These are phyloP conservation scores for Ramalina intermedia DNA, from an alignment of 495 filamentous ascomycete genomes.

Conservation along the genomic window DNA sequence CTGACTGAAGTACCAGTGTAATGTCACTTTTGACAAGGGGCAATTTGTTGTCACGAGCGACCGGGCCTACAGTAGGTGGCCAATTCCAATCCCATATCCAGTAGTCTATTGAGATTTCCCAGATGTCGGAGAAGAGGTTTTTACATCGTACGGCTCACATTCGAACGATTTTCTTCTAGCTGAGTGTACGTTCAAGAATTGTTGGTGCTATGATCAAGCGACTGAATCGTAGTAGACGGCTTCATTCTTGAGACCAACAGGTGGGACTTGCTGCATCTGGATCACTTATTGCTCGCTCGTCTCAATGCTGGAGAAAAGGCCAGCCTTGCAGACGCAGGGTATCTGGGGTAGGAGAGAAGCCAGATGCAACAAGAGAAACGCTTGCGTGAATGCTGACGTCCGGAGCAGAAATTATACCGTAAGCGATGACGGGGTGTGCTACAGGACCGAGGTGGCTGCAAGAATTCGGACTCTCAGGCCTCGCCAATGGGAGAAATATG, in stretches of 20 bases:
- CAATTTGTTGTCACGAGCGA: conserved; percentile 48
- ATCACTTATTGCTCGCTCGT: conserved; percentile 46
- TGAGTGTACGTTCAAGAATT: conserved; percentile 39
- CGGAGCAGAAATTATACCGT: conserved; percentile 43
- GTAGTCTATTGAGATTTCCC: not conserved
- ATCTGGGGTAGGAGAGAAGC: conserved; percentile 36
- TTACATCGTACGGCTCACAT: conserved; percentile 68
- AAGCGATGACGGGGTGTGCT: conserved; percentile 45
- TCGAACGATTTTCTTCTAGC: conserved; percentile 65
- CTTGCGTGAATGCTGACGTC: no score
- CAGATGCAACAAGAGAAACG: no score
- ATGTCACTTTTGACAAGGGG: conserved; percentile 40
- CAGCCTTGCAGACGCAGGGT: conserved; percentile 34
- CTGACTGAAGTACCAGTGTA: conserved; percentile 30
- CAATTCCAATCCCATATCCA: not conserved
- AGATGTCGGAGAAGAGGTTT: conserved; percentile 55
- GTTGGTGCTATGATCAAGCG: not conserved
- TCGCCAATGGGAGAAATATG: conserved; percentile 31
- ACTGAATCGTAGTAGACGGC: conserved; percentile 36
- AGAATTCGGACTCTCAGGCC: conserved; percentile 26
- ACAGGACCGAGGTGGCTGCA: conserved; percentile 59
- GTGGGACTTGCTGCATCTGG: conserved; percentile 53
- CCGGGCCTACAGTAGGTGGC: conserved; percentile 37
- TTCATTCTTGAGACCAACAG: conserved; percentile 56
- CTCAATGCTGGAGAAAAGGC: conserved; percentile 18